Base-by-base conservation (phyloP, 495 filamentous ascomycete genomes). In the Schizothecium vesticola region DNA sequence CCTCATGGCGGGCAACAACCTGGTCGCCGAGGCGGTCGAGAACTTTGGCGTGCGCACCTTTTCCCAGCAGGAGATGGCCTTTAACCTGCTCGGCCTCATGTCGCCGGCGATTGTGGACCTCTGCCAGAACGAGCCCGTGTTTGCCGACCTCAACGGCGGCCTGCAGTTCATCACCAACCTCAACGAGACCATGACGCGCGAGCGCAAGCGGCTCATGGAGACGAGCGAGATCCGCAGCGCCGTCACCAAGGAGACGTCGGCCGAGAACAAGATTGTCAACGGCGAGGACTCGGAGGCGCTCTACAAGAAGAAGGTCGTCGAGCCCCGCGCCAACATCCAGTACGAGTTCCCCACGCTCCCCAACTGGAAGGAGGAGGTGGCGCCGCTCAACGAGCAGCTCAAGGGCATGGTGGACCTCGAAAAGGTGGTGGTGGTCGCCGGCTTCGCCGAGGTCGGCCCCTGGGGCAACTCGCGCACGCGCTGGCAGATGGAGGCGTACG, bases 11-110 rank as follows among this genome's bases (percentile, higher is more conserved):
- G 94, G 92, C 71, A 99, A 99, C 84, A 99, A 99, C 78, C 88
- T 97, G 75, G 93, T 97, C 65, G 96, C 95, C 8, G 94, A 98
- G 78, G 96, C 94, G 61, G 91, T 99, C 64, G 95, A 99, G 81
- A 91, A 90, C 70, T 93, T 94, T 74, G 95, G 95, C 74, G 96
- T 98, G 19, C 92, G 96, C 70, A 99, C 95, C 5, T 99, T 99
- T 83, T 97, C 94, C 21, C 96, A 98, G 82, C 92, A 96, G 73
- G 95, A 99, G 80, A 99, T 99, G 95, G 95, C 95, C 3, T 98
- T 99, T 86, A 99, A 98, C 79, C 81, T 99, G 64, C 88, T 99
- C 51, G 94, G 95, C 66, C 88, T 99, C 60, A 97, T 99, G 95
- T 88, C 94, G 5, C 93, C 95, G 10, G 86, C 89, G 25, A 91